Evolutionary conservation across 768 basidiomycete genomes (phyloP), one percentile per base, ranked within the genome.

Genomic region (Mycena kentingensis): DNA sequence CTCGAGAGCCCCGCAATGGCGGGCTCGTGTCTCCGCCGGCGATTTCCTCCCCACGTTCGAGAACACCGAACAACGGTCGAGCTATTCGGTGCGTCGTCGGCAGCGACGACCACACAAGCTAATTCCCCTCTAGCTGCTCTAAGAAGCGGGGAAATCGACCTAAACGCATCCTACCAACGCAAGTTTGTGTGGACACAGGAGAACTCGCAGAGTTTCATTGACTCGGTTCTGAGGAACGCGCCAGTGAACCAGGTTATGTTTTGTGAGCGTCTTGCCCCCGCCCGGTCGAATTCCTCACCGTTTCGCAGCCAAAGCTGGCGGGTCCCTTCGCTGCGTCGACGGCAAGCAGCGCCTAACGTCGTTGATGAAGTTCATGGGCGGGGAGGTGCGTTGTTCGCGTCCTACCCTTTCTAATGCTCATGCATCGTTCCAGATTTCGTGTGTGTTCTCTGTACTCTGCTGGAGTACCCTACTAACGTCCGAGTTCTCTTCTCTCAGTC

Each of bases 201-300:
- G 7, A 11, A 5, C 12, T 22, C 41, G 41, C 41, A 42, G 41
- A 42, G 41, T 24, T n/a, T 42, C 11, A n/a, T 42, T 11, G 41
- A 42, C 21, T 42, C 41, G 22, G 11, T 42, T 5, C 26, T 42
- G 41, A 19, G 41, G 22, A n/a, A n/a, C 11, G 41, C 41, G 11
- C 41, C 41, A 19, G 41, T 42, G 5, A 42, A 42, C 25, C 41
- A 42, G 41, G 5, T 42, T 12, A 42, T 42, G 41, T 42, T 42
- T 24, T 11, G 41, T 42, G 41, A 19, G 41, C 13, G 37, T 24
- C 26, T 25, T 42, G 10, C 41, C 26, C 12, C 22, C 21, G 8
- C 22, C n/a, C n/a, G n/a, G n/a, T n/a, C n/a, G n/a, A n/a, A 10
- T 11, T 21, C 12, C 25, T 42, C 13, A 7, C 24, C 24, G 41